Evolutionary conservation across 345 rosid species (phyloP), one percentile per base, ranked within the genome.

Genomic region (Acer negundo): DNA sequence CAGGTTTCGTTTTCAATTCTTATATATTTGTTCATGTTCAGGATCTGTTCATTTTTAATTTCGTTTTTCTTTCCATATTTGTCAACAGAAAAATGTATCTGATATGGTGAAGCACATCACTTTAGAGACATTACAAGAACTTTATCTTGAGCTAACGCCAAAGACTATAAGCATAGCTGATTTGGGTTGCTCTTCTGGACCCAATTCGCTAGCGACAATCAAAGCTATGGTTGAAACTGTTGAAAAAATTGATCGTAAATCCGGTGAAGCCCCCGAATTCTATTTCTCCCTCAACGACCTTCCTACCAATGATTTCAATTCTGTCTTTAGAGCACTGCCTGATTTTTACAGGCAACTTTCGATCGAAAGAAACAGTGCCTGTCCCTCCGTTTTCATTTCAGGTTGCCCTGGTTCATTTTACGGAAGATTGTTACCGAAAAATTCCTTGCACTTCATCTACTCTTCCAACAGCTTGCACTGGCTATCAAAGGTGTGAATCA

Each of bases 401-500:
- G 92, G 84, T 61, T 84, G 65, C 61, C 92, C 99, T 62, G 98
- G 98, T 47, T 92, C 99, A 4, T 95, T 95, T 81, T 95, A 95
- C 78, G 93, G 91, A 73, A 89, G 98, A 66, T 81, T 93, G 65
- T 92, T 95, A 78, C 97, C 98, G 20, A 72, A 76, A 80, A 84
- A 85, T 16, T 83, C 80, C 74, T 68, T 95, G 77, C 97, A 95
- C 87, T 92, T 95, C 70, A 84, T 91, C 61, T 80, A 90, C 53
- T 87, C 98, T 8, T 90, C 94, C 69, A 80, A 86, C 82, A 91
- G 97, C 69, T 81, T 93, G 79, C 98, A 95, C 90, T 95, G 99
- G 99, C 89, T 95, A 15, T 95, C 99, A 31, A 90, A 86, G 95
- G 98, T 94, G 16, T 2, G 49, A 46, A 46, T 46, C 49, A 10